Conservation (phyloP, 2,329 filamentous ascomycete species). For the Stenocarpella maydis region DNA sequence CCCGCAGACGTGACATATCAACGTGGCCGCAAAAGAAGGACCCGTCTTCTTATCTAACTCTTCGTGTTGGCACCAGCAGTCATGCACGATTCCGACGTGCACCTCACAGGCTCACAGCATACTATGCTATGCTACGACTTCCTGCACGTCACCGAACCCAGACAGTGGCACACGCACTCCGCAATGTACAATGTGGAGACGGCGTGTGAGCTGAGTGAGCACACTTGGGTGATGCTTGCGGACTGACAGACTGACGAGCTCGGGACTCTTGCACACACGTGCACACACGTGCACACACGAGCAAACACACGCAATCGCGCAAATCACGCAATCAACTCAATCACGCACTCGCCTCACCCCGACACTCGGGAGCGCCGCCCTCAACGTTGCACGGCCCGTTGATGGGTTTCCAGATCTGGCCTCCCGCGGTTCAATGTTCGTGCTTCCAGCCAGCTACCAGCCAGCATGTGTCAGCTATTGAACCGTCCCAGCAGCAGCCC, state of each 20-base stretch:
- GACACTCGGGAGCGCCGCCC: not conserved
- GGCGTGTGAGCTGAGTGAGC: not conserved
- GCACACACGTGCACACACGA: not conserved
- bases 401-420: constrained; percentile 15
- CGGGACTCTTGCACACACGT: constrained; percentile 1
- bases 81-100: constrained; percentile 29
- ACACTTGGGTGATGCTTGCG: not conserved
- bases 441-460: constrained; percentile 13
- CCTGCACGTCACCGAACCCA: constrained; percentile 24
- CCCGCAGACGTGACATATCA: not conserved
- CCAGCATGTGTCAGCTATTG: not conserved
- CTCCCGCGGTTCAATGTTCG: constrained; percentile 16
- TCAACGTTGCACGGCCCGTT: not conserved
- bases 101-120: too few relatives aligned
- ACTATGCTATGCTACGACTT: too few relatives aligned
- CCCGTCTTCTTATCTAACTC: constrained; percentile 13
- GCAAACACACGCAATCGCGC: not conserved
- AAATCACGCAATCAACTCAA: not conserved
- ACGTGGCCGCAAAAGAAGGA: not conserved
- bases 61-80: not conserved
- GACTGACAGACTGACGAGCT: not conserved
- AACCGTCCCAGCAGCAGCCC: constrained; percentile 13
- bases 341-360: not conserved
- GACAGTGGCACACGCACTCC: constrained; percentile 16
- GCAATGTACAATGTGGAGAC: not conserved